phyloP scores from a whole-genome alignment of 768 basidiomycete species.

The Pisolithus marmoratus region DNA sequence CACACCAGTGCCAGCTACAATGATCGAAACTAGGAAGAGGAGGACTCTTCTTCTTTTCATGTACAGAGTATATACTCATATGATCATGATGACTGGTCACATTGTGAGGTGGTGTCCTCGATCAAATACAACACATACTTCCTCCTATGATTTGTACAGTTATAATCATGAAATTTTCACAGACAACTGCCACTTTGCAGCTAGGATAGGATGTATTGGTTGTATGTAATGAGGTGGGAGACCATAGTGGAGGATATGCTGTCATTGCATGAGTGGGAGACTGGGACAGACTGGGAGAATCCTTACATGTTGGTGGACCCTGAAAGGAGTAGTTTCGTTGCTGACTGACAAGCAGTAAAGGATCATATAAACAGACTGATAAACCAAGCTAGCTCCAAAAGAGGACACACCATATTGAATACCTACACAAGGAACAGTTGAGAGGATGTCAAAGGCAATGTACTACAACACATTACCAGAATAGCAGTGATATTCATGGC shows the following conservation, averaged over 20 bases:
- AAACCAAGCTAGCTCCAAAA: too few species aligned
- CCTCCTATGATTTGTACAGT: too few species aligned
- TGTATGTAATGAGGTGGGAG: too few species aligned
- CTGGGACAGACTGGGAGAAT: too few species aligned
- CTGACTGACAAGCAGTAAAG: not conserved
- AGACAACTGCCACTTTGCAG: not conserved
- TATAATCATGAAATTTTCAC: constrained; percentile 3
- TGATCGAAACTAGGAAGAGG: too few species aligned
- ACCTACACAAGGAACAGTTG: not conserved
- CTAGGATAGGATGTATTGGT: constrained; percentile 1
- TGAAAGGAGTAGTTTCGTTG: not conserved
- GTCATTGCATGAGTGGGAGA: too few species aligned
- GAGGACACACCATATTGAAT: not conserved
- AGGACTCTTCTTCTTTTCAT: too few species aligned
- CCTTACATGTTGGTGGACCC: not conserved
- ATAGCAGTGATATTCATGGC: not conserved
- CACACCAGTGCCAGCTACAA: too few species aligned
- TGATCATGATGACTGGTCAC: constrained; percentile 13
- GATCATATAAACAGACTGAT: too few species aligned
- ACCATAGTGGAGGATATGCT: too few species aligned
- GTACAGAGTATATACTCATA: constrained; percentile 19
- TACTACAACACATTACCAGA: not conserved
- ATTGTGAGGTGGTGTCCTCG: too few species aligned
- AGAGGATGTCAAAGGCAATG: not conserved
- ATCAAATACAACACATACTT: not conserved